Evolutionary conservation across 306 rosid genomes (phyloP).

Genomic region (Vigna nakashimae): DNA sequence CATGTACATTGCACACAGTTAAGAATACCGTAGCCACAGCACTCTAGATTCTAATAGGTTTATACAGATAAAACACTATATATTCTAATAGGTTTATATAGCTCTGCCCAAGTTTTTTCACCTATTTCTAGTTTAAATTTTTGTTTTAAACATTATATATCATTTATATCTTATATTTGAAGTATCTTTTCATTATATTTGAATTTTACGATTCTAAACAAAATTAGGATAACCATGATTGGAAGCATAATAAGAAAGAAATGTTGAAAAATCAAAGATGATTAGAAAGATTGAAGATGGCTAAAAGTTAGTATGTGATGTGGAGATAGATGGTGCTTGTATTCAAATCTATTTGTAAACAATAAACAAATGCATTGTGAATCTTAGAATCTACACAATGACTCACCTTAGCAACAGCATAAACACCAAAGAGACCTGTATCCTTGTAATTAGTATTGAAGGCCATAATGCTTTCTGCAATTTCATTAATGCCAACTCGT

Average conservation of each 20-base stretch:
- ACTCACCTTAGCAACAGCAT: slow-evolving; percentile 45
- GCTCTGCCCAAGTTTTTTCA: not conserved
- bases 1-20: not conserved
- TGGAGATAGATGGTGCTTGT: not conserved
- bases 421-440: slow-evolving; percentile 43
- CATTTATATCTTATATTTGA: no score
- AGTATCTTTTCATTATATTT: no score
- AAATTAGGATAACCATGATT: not conserved
- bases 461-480: slow-evolving; percentile 47
- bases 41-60: not conserved
- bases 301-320: not conserved
- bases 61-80: not conserved
- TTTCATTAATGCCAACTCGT: slow-evolving; percentile 46
- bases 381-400: not conserved
- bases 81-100: no score
- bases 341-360: slow-evolving; percentile 1
- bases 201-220: no score
- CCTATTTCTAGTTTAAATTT: no score
- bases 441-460: slow-evolving; percentile 45
- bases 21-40: not conserved
- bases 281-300: slow-evolving; percentile 18
- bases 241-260: not conserved
- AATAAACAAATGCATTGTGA: not conserved
- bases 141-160: no score
- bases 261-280: not conserved